Percentiles rank a stretch among this genome's conserved stretches.
Conservation (phyloP, 116 monocot genomes). For the Zostera marina region DNA sequence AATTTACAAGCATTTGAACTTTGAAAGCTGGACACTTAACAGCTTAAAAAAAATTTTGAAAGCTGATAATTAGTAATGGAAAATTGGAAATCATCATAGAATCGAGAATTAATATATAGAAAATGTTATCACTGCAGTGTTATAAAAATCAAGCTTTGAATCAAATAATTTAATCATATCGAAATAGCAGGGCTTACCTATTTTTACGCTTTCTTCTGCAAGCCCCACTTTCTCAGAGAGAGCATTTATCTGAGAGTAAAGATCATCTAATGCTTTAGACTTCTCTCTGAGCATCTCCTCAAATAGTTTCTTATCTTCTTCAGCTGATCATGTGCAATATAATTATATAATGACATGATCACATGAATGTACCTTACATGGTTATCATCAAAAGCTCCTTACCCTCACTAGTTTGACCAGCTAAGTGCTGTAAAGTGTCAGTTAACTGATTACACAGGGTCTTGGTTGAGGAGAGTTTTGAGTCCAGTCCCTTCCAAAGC, state of each 20-base stretch:
- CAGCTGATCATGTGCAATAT: conserved; percentile 27
- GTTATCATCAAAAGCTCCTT: background rate
- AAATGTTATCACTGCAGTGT: background rate
- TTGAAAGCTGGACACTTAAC: too few species aligned
- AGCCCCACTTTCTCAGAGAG: conserved; percentile 43
- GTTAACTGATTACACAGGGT: conserved; percentile 63
- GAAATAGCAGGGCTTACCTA: conserved; percentile 20
- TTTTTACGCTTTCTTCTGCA: conserved; percentile 36
- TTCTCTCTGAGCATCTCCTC: conserved; percentile 48
- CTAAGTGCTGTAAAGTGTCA: conserved; percentile 62
- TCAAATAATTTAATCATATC: background rate
- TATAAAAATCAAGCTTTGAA: background rate
- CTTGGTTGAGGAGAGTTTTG: conserved; percentile 77
- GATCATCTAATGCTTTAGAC: conserved; percentile 53
- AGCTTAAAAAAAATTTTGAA: too few species aligned
- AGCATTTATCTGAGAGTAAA: conserved; percentile 32
- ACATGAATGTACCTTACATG: background rate
- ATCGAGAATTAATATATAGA: background rate
- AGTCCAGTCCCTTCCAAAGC: conserved; percentile 78
- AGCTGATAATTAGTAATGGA: too few species aligned
- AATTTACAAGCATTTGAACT: background rate
- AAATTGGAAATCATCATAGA: background rate
- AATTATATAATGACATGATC: background rate
- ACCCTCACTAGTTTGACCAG: conserved; percentile 54
- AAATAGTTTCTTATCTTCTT: conserved; percentile 73